A percentile compares a stretch with the other conserved stretches of the same genome.
Evolutionary conservation across 1,284 basidiomycete species (phyloP).

Genomic region (Amylostereum areolatum): DNA sequence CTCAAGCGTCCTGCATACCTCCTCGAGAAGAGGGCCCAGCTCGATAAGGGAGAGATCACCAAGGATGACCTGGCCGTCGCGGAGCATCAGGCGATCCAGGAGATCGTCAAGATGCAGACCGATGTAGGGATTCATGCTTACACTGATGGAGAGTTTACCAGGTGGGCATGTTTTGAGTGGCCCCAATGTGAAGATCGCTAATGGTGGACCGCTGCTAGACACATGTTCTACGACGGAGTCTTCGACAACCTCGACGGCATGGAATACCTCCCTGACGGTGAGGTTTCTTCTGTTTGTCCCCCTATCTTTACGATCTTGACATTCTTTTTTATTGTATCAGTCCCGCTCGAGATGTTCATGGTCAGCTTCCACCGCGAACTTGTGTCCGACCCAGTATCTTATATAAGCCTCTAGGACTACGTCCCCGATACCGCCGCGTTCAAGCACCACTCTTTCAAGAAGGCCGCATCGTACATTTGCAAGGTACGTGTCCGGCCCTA

Average conservation of each 20-base stretch:
- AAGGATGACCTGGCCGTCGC: constrained; percentile 30
- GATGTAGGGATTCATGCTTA: constrained; percentile 36
- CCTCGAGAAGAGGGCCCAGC: constrained; percentile 32
- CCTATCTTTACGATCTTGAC: constrained; percentile 4
- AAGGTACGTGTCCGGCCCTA: constrained; percentile 27
- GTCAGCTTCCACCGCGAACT: constrained; percentile 11
- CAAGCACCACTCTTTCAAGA: constrained; percentile 32
- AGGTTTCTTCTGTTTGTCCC: constrained; percentile 14
- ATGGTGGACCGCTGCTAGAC: constrained; percentile 24
- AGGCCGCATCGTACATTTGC: constrained; percentile 46
- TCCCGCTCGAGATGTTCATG: constrained; percentile 32
- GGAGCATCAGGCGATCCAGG: constrained; percentile 39
- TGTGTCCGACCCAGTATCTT: neutral
- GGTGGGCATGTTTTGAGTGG: constrained; percentile 15
- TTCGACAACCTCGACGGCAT: constrained; percentile 63
- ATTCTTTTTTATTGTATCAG: constrained; percentile 17
- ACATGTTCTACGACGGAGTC: constrained; percentile 53
- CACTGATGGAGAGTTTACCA: constrained; percentile 44
- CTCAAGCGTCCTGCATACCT: constrained; percentile 39
- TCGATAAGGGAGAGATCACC: constrained; percentile 28
- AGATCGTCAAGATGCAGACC: constrained; percentile 36
- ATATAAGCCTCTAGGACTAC: constrained; percentile 22
- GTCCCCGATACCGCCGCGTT: constrained; percentile 37
- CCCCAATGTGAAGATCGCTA: neutral
- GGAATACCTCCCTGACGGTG: constrained; percentile 48